phyloP scores from a whole-genome alignment of 176 grass and related monocot genomes.

The Oryza meyeriana region DNA sequence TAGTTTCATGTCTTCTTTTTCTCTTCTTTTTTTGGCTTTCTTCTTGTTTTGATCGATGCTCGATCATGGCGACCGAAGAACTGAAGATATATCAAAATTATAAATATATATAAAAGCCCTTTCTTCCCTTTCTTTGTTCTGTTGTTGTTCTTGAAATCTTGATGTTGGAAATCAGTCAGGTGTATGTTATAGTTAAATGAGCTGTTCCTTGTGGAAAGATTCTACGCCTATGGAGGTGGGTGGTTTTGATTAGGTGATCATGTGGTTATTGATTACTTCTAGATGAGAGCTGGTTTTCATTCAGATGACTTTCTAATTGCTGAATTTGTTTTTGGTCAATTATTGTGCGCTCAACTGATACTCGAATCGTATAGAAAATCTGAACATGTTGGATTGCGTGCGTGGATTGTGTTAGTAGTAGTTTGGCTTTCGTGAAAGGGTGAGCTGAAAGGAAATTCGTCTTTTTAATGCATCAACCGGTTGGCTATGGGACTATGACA shows the following conservation, averaged over 20 bases:
- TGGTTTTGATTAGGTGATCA: not conserved
- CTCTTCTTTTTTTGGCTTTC: not conserved
- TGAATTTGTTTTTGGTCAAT: not conserved
- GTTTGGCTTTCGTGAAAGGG: slow-evolving; percentile 16
- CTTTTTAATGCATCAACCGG: not conserved
- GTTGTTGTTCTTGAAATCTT: not conserved
- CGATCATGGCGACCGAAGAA: not conserved
- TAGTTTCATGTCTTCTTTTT: not conserved
- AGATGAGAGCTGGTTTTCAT: not conserved
- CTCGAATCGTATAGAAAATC: not conserved
- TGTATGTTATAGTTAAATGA: not conserved
- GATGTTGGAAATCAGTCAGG: not conserved
- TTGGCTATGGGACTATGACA: slow-evolving; percentile 5
- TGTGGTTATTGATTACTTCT: not conserved
- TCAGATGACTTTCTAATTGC: not conserved
- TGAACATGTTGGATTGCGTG: slow-evolving; percentile 23
- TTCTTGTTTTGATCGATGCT: not conserved
- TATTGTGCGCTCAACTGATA: not conserved
- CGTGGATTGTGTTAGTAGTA: not conserved
- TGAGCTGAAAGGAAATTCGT: not conserved
- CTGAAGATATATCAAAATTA: not conserved
- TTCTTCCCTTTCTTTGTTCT: not conserved
- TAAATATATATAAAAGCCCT: not conserved
- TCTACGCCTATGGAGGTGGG: not conserved
- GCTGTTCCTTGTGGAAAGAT: not conserved